Evolutionary conservation across 2,329 filamentous ascomycete species (phyloP).

Genomic region (Geosmithia morbida): DNA sequence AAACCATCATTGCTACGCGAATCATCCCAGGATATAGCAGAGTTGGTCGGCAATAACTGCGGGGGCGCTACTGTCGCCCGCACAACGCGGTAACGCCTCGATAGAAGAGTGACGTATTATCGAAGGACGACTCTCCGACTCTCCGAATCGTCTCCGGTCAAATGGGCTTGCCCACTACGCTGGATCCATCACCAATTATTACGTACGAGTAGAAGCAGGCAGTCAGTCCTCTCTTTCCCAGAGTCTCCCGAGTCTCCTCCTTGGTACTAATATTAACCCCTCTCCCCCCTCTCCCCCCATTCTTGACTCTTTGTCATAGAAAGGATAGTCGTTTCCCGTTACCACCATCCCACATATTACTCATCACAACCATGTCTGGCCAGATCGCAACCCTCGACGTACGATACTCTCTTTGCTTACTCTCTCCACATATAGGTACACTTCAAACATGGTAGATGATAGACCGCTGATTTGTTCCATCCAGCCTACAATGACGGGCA

Average conservation of each 20-base stretch:
- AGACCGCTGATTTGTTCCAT: not conserved
- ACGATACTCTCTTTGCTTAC: slow-evolving; percentile 7
- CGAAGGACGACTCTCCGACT: not conserved
- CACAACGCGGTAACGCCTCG: not conserved
- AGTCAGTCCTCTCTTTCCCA: not conserved
- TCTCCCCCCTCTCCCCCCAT: not conserved
- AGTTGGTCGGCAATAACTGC: not conserved
- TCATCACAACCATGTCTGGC: slow-evolving; percentile 2
- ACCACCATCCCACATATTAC: not conserved
- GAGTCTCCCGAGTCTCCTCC: not conserved
- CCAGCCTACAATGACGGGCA: slow-evolving; percentile 50
- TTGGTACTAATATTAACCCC: not conserved
- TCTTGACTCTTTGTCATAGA: not conserved
- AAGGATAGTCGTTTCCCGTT: not conserved
- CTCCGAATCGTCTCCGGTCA: not conserved
- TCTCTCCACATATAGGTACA: not conserved
- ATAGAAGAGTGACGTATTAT: not conserved
- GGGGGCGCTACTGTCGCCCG: not conserved
- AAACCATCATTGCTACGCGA: no score
- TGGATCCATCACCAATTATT: not conserved
- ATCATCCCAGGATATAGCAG: not conserved
- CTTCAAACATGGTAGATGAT: not conserved
- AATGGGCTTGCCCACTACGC: not conserved
- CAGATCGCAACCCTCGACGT: slow-evolving; percentile 20
- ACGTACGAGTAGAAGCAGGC: not conserved